phyloP scores from a whole-genome alignment of 225 moss, liverwort and hornwort species.

The Pleurozium schreberi region DNA sequence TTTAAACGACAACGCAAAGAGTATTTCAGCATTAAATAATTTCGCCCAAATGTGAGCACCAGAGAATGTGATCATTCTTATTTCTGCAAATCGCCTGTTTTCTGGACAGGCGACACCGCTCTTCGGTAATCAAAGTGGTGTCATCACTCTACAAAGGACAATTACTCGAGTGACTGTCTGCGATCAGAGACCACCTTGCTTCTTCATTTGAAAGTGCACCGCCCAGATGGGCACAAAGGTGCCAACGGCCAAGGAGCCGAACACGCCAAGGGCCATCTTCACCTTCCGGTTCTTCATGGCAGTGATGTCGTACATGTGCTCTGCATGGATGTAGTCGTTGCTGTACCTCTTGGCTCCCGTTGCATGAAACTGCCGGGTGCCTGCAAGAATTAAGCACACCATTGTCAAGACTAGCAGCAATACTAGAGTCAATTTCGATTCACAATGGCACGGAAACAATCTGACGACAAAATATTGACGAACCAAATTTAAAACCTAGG shows the following conservation, averaged over 20 bases:
- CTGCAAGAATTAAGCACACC: neutral
- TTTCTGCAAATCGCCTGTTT: neutral
- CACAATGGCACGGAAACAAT: neutral
- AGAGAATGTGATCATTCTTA: neutral
- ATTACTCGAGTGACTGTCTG: neutral
- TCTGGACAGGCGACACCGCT: neutral
- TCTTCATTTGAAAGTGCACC: conserved; percentile 45
- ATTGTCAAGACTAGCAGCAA: neutral
- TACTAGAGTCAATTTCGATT: neutral
- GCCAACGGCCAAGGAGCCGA: conserved; percentile 58
- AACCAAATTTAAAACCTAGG: neutral
- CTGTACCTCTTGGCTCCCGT: conserved; percentile 63
- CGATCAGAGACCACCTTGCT: conserved; percentile 26
- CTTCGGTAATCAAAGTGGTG: neutral
- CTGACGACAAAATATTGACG: neutral
- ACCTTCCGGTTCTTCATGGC: conserved; percentile 54
- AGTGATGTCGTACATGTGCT: conserved; percentile 76
- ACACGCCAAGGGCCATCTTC: conserved; percentile 52
- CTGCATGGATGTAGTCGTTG: conserved; percentile 75
- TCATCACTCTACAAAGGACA: neutral
- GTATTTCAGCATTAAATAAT: neutral
- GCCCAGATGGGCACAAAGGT: conserved; percentile 56
- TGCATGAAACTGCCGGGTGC: conserved; percentile 44
- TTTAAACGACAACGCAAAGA: neutral
- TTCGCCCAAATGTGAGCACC: neutral